phyloP scores from a whole-genome alignment of 1,139 yeast genomes.

The Yamadazyma aaseri region DNA sequence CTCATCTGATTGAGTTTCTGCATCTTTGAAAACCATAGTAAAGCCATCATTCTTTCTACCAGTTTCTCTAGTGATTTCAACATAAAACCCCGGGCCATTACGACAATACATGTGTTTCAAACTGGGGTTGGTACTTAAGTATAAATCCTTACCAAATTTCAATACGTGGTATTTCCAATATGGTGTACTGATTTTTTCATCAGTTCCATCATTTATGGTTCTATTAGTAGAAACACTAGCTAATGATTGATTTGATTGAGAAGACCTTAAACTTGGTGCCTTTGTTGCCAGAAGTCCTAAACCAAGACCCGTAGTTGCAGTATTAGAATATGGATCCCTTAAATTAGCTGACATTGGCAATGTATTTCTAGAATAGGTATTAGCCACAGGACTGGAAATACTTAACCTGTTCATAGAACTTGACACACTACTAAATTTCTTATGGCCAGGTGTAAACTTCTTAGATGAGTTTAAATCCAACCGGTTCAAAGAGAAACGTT shows the following conservation, averaged over 20 bases:
- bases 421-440: slow-evolving; percentile 10
- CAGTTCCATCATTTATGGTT: slow-evolving; percentile 7
- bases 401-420: slow-evolving; percentile 7
- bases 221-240: slow-evolving; percentile 2
- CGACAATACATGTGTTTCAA: slow-evolving; percentile 53
- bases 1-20: slow-evolving; percentile 23
- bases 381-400: slow-evolving; percentile 6
- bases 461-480: slow-evolving; percentile 9
- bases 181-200: slow-evolving; percentile 20
- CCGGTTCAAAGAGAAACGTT: slow-evolving; percentile 16
- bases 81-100: slow-evolving; percentile 56
- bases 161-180: slow-evolving; percentile 65
- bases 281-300: slow-evolving; percentile 1
- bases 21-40: slow-evolving; percentile 31
- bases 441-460: slow-evolving; percentile 11
- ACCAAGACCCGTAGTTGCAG: slow-evolving; percentile 1
- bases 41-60: slow-evolving; percentile 24
- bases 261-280: not conserved
- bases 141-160: slow-evolving; percentile 48
- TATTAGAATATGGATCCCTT: slow-evolving; percentile 6
- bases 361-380: slow-evolving; percentile 2
- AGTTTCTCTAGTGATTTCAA: slow-evolving; percentile 27
- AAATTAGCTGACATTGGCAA: slow-evolving; percentile 5
- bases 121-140: slow-evolving; percentile 61
- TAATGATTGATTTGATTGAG: slow-evolving; percentile 8